Percentiles rank a stretch among this genome's conserved stretches.
phyloP scores from a whole-genome alignment of 2,329 filamentous ascomycete species.

The Paraphaeosphaeria sporulosa region DNA sequence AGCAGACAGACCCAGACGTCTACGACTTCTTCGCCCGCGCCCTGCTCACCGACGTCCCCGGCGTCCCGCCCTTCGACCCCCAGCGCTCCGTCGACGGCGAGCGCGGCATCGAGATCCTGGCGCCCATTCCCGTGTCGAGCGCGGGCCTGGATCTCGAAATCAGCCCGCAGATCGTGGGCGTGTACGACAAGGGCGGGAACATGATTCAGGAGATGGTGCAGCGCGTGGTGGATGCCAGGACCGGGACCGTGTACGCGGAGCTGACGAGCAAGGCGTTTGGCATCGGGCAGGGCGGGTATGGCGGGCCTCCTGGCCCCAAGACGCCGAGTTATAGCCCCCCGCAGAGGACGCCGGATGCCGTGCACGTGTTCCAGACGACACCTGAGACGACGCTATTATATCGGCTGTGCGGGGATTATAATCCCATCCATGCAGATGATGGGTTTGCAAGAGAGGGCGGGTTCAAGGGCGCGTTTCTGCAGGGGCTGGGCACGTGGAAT shows the following conservation, averaged over 20 bases:
- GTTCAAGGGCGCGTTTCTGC: conserved; percentile 57
- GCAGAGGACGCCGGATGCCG: conserved; percentile 48
- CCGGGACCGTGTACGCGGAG: conserved; percentile 49
- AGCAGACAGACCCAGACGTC: conserved; percentile 56
- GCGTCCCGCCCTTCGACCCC: conserved; percentile 52
- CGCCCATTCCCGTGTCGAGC: conserved; percentile 47
- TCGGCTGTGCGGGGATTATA: conserved; percentile 59
- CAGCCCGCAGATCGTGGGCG: conserved; percentile 51
- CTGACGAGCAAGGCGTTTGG: conserved; percentile 54
- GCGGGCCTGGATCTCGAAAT: conserved; percentile 52
- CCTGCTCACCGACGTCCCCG: conserved; percentile 47
- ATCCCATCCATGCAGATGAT: conserved; percentile 57
- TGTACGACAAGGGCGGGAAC: conserved; percentile 54
- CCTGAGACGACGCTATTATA: conserved; percentile 53
- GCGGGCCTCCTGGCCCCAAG: conserved; percentile 51
- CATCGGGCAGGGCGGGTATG: conserved; percentile 57
- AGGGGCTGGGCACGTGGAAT: conserved; percentile 59
- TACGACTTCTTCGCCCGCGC: conserved; percentile 53
- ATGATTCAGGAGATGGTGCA: conserved; percentile 56
- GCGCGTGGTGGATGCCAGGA: conserved; percentile 50
- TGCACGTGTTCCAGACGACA: conserved; percentile 50
- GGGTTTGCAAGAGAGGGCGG: conserved; percentile 53
- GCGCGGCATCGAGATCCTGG: conserved; percentile 50
- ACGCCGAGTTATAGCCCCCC: conserved; percentile 44
- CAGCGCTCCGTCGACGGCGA: conserved; percentile 54